Evolutionary conservation across 495 filamentous ascomycete species (phyloP).

Genomic region (Hyphodiscus hymeniophilus): DNA sequence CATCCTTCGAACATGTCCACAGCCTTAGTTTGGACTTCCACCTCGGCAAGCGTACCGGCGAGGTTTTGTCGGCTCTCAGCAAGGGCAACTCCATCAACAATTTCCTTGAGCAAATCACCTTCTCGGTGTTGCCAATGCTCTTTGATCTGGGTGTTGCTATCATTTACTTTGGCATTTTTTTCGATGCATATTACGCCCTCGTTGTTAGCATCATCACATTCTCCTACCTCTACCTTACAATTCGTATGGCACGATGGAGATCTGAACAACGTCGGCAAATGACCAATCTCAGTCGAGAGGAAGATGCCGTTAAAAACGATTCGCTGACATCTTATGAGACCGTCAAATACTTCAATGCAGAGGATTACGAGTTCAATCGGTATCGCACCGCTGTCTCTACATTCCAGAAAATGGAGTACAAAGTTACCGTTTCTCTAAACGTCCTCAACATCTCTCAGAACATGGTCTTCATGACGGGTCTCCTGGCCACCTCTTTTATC

Average conservation of each 20-base stretch:
- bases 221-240: constrained; percentile 89
- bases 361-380: constrained; percentile 83
- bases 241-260: constrained; percentile 90
- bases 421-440: constrained; percentile 78
- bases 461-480: constrained; percentile 83
- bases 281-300: constrained; percentile 87
- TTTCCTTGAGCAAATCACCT: constrained; percentile 92
- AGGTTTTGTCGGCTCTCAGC: constrained; percentile 88
- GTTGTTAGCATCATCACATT: constrained; percentile 90
- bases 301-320: constrained; percentile 97
- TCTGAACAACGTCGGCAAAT: constrained; percentile 85
- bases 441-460: constrained; percentile 93
- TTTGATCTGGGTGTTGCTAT: constrained; percentile 84
- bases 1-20: constrained; percentile 95
- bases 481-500: constrained; percentile 77
- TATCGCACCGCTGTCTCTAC: constrained; percentile 71
- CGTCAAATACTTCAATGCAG: constrained; percentile 98
- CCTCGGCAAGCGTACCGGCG: constrained; percentile 90
- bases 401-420: constrained; percentile 81
- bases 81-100: constrained; percentile 95
- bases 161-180: constrained; percentile 69
- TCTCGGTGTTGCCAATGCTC: constrained; percentile 91
- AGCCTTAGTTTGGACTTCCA: constrained; percentile 93
- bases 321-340: constrained; percentile 97
- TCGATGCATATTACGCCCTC: constrained; percentile 88